Base-by-base conservation (phyloP, 1,284 basidiomycete genomes). In the Microbotryum intermedium region DNA sequence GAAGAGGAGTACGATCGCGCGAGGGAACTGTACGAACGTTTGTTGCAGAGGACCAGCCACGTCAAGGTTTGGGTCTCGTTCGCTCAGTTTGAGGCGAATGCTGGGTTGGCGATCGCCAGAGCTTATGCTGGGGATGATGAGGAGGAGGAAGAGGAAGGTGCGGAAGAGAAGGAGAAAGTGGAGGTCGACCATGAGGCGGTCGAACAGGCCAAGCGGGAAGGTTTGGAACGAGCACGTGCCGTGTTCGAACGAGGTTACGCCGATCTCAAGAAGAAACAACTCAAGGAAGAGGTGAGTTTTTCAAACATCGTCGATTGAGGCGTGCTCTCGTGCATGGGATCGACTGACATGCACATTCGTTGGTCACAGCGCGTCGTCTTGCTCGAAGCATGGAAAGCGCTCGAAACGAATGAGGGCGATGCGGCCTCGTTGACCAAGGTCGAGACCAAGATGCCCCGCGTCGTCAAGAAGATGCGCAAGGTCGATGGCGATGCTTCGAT, bases 331-430 rank as follows among this genome's bases (percentile, higher is more conserved):
- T 16, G 7, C 6, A 39, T 29, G n/a, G 25, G 21, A 34, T 10
- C 29, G 7, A 20, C 20, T 50, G n/a, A 30, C 20, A n/a, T n/a
- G n/a, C 30, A 25, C 7, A 45, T 39, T 10, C 13, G n/a, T n/a
- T 34, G 49, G 56, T 28, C 63, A 18, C 66, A 88, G 86, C 88
- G 92, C 57, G 88, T 91, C 47, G 84, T 88, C 7, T 77, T 97
- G 11, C 81, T 97, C 23, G 88, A 93, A 73, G 85, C 89, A 1
- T 97, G 93, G 93, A 94, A 93, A 76, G 79, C 83, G 4, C 93
- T 93, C 72, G 93, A 97, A 76, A 79, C 84, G 66, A 80, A 82
- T 50, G 79, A 90, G 67, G 91, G 92, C 21, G 80, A 83, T 1
- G 75, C 81, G 16, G 82, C 82, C 16, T 67, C 67, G n/a, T 79